Percentiles rank a stretch among this genome's conserved stretches.
Evolutionary conservation across 352 stramenopile species (phyloP).

Genomic region (Plasmopara halstedii): DNA sequence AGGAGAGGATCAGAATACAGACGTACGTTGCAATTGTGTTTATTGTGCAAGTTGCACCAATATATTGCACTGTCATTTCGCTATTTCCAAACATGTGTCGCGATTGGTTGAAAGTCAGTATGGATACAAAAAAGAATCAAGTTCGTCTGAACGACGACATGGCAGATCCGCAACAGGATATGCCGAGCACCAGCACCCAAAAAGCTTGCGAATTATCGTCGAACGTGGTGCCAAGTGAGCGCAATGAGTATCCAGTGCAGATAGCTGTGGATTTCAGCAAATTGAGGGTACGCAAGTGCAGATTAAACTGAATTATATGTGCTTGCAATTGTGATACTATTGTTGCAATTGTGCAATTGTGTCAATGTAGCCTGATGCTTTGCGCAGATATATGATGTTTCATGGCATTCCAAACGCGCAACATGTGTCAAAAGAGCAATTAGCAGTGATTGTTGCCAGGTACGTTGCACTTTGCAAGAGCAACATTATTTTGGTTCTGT

Average conservation of each 20-base stretch:
- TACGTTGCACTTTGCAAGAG: constrained; percentile 14
- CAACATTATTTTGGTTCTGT: background rate
- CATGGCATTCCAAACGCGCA: constrained; percentile 44
- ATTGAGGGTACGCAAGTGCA: constrained; percentile 36
- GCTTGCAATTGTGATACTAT: constrained; percentile 8
- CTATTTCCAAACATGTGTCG: background rate
- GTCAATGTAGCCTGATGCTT: constrained; percentile 9
- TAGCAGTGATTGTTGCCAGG: constrained; percentile 59
- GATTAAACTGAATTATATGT: background rate
- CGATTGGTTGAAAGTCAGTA: constrained; percentile 15
- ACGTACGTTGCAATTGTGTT: constrained; percentile 1
- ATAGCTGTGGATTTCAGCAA: constrained; percentile 65
- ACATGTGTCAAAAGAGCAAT: constrained; percentile 40
- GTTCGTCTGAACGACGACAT: no score
- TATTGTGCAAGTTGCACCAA: constrained; percentile 4
- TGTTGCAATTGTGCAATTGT: constrained; percentile 7
- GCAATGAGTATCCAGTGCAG: constrained; percentile 48
- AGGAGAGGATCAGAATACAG: constrained; percentile 15
- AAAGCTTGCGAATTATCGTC: constrained; percentile 4
- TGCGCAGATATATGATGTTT: constrained; percentile 64
- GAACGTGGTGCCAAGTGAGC: constrained; percentile 17
- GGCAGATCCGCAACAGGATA: constrained; percentile 17
- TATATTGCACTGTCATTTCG: background rate
- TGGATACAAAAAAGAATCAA: constrained; percentile 18
- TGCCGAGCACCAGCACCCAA: background rate